Evolutionary conservation across 202 grass and related monocot genomes (phyloP), one percentile per base, ranked within the genome.

Genomic region (Panicum virgatum): DNA sequence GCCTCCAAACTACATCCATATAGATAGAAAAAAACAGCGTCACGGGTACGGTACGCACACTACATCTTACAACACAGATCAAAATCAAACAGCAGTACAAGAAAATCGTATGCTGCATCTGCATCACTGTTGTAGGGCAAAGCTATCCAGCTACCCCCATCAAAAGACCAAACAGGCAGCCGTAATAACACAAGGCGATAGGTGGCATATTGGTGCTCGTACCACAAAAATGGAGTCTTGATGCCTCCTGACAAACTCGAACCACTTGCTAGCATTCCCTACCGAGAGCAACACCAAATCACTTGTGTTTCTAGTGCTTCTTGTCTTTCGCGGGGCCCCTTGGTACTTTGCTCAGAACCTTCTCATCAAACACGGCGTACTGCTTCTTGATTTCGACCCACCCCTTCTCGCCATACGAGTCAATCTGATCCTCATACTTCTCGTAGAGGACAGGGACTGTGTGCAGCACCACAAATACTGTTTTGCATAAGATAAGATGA

Each of bases 401-500:
- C 32, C 85, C 92, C 85, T 91, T 99, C 85, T 99, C 96, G 5
- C 90, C 96, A 60, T 75, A 82, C 0, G 90, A 82, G 78, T 99
- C 96, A 30, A 99, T 88, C 71, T 92, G 90, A 62, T 99, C 93
- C 81, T 96, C 93, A 18, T 93, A 94, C 84, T 94, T 99, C 73
- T 99, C 91, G 6, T 96, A 99, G 23, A 99, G 89, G 23, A 83
- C 83, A 50, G 96, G 96, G 52, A 99, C 93, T 40, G 89, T 99
- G 88, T 93, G 91, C 48, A 96, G 80, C 82, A 93, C 86, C 66
- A 94, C 79, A 83, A 99, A 93, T 4, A 83, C 96, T 98, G 85
- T 79, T 83, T 37, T 43, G 38, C 29, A 80, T 5, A 91, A 36
- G 26, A 80, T n/a, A 70, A 45, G 42, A 77, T 14, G 0, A 78